These are phyloP conservation scores for Gaertneriomyces sp. DNA, from an alignment of 192 early-diverging fungal genomes.

Conservation along the genomic window DNA sequence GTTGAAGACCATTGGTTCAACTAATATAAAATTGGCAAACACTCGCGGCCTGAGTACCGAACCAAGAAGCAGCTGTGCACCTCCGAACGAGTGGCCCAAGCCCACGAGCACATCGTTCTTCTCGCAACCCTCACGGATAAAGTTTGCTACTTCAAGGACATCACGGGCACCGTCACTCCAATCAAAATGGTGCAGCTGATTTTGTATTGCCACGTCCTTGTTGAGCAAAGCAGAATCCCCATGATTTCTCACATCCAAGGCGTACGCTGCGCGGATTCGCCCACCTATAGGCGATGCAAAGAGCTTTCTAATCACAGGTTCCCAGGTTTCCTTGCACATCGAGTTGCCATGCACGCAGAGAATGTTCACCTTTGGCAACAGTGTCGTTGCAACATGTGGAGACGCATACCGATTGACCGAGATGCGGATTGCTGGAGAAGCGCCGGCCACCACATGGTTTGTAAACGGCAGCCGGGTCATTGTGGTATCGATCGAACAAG, in stretches of 20 bases:
- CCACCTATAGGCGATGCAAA: constrained; percentile 27
- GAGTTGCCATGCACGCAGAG: constrained; percentile 59
- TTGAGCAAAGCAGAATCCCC: constrained; percentile 57
- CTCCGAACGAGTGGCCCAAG: constrained; percentile 58
- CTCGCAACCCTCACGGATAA: constrained; percentile 21
- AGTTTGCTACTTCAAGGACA: constrained; percentile 43
- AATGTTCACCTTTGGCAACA: constrained; percentile 21
- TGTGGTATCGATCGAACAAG: too few relatives aligned
- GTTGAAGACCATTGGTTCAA: constrained; percentile 25
- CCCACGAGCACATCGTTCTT: constrained; percentile 40
- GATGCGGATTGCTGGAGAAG: too few relatives aligned
- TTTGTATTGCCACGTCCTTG: constrained; percentile 32
- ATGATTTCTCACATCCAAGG: constrained; percentile 54
- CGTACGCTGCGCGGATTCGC: constrained; percentile 35
- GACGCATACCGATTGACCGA: too few relatives aligned
- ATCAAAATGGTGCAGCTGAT: constrained; percentile 30
- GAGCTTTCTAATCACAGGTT: constrained; percentile 43
- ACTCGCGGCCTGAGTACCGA: constrained; percentile 29
- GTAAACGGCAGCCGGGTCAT: too few relatives aligned
- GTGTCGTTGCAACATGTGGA: too few relatives aligned
- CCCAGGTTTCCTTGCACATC: constrained; percentile 56
- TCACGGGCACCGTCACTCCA: constrained; percentile 56
- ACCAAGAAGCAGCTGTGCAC: constrained; percentile 21
- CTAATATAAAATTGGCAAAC: constrained; percentile 9
- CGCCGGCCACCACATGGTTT: too few relatives aligned